Evolutionary conservation across 192 early-diverging fungal genomes (phyloP).

Genomic region (Tieghemiomyces parasiticus): DNA sequence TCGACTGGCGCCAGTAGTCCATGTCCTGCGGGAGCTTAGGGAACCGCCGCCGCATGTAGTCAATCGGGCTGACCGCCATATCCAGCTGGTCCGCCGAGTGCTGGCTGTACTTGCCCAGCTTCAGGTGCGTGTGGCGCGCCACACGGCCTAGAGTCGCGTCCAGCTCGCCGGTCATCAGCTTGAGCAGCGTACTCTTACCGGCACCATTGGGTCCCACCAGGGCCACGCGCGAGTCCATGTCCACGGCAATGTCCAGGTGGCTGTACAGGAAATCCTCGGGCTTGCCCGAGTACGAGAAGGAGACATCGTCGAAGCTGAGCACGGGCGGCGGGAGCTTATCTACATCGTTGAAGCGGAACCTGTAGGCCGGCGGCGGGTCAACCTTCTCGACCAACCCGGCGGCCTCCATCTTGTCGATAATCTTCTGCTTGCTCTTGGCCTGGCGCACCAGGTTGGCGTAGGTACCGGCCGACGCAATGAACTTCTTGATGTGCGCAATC

Average conservation of each 20-base stretch:
- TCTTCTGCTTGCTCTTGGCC: constrained; percentile 99
- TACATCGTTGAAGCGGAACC: constrained; percentile 77
- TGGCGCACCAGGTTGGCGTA: constrained; percentile 98
- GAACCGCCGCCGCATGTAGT: constrained; percentile 80
- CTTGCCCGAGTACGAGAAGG: constrained; percentile 82
- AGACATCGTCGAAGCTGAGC: constrained; percentile 79
- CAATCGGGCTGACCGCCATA: constrained; percentile 69
- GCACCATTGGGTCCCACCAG: constrained; percentile 93
- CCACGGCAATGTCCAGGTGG: constrained; percentile 82
- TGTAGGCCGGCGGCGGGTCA: constrained; percentile 52
- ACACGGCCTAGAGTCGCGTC: constrained; percentile 72
- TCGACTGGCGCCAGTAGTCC: constrained; percentile 77
- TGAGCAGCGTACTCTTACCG: constrained; percentile 93
- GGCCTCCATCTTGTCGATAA: constrained; percentile 99
- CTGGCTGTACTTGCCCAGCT: constrained; percentile 93
- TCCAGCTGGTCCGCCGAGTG: constrained; percentile 96
- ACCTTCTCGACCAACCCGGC: constrained; percentile 96
- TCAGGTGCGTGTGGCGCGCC: constrained; percentile 78
- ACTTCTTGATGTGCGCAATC: constrained; percentile 98
- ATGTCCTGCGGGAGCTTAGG: constrained; percentile 65
- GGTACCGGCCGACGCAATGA: constrained; percentile 97
- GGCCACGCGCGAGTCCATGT: constrained; percentile 97
- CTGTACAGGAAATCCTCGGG: constrained; percentile 74
- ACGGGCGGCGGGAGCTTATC: constrained; percentile 91
- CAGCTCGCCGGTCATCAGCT: constrained; percentile 88